phyloP scores from a whole-genome alignment of 768 basidiomycete species.

The Podaxis sp. region DNA sequence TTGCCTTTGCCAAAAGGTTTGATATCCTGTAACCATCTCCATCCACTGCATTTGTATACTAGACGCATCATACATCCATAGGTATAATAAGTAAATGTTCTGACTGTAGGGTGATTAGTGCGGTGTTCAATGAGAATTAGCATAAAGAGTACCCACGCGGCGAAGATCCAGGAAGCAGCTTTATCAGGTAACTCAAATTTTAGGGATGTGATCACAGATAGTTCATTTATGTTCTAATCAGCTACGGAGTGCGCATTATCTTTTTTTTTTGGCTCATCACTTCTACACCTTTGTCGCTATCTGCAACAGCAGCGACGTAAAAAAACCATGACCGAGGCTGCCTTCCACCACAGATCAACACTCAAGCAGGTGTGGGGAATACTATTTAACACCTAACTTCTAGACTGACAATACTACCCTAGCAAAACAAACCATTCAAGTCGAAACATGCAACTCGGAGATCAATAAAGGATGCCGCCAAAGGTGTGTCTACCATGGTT shows the following conservation, averaged over 20 bases:
- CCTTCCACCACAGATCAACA: constrained; percentile 73
- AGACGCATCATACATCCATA: constrained; percentile 24
- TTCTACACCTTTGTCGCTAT: too few species aligned
- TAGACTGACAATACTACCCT: constrained; percentile 3
- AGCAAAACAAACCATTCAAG: constrained; percentile 93
- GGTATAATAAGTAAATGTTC: constrained; percentile 1
- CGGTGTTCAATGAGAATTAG: too few species aligned
- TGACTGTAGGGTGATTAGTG: neutral
- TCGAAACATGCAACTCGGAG: constrained; percentile 88
- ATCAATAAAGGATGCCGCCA: constrained; percentile 76
- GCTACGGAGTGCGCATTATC: neutral
- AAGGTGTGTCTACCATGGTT: constrained; percentile 45
- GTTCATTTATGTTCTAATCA: neutral
- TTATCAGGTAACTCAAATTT: constrained; percentile 9
- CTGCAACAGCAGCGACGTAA: neutral
- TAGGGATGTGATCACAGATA: constrained; percentile 10
- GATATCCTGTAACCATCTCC: constrained; percentile 24
- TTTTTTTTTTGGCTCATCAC: neutral
- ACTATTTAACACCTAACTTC: neutral
- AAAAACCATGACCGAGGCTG: constrained; percentile 30
- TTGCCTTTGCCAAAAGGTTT: constrained; percentile 15
- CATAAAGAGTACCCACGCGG: neutral
- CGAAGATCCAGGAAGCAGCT: neutral
- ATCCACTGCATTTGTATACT: constrained; percentile 29
- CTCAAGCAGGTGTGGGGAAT: constrained; percentile 67